A percentile compares a stretch with the other conserved stretches of the same genome.
These are phyloP conservation scores for Beauveria brongniartii DNA, from an alignment of 2,329 filamentous ascomycete species.

Conservation along the genomic window DNA sequence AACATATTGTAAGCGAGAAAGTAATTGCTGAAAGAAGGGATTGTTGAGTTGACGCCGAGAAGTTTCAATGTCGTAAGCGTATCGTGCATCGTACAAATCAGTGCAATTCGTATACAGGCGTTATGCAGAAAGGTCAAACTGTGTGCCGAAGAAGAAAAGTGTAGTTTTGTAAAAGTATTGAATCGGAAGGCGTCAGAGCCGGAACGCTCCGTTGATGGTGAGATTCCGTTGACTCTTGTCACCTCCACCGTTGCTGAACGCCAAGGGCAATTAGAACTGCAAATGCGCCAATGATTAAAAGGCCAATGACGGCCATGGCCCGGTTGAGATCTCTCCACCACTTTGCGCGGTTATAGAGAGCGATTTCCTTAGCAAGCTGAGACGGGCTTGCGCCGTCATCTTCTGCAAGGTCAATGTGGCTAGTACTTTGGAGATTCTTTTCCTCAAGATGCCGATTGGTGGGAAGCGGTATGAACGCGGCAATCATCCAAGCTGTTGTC, in stretches of 20 bases:
- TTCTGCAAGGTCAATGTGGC: constrained; percentile 30
- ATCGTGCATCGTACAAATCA: background rate
- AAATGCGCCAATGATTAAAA: constrained; percentile 45
- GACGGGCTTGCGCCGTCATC: constrained; percentile 25
- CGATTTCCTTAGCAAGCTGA: constrained; percentile 32
- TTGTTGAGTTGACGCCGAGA: background rate
- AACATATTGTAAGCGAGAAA: constrained; percentile 12
- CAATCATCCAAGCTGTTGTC: constrained; percentile 66
- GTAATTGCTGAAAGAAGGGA: constrained; percentile 8
- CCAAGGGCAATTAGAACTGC: constrained; percentile 45
- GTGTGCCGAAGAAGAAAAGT: background rate
- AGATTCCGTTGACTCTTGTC: background rate
- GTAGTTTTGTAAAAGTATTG: background rate
- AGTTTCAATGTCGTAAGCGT: background rate
- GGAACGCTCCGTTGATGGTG: background rate
- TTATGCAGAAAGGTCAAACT: background rate
- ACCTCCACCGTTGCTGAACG: constrained; percentile 41
- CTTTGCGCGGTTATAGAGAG: constrained; percentile 40
- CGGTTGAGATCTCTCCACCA: constrained; percentile 56
- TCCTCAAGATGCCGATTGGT: constrained; percentile 44
- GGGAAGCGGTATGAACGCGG: constrained; percentile 65
- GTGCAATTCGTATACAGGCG: background rate
- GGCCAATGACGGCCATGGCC: constrained; percentile 47
- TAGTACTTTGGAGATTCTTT: constrained; percentile 35
- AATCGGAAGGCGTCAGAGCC: background rate